These are phyloP conservation scores for Auriscalpium orientale DNA, from an alignment of 768 basidiomycete species.

Conservation along the genomic window DNA sequence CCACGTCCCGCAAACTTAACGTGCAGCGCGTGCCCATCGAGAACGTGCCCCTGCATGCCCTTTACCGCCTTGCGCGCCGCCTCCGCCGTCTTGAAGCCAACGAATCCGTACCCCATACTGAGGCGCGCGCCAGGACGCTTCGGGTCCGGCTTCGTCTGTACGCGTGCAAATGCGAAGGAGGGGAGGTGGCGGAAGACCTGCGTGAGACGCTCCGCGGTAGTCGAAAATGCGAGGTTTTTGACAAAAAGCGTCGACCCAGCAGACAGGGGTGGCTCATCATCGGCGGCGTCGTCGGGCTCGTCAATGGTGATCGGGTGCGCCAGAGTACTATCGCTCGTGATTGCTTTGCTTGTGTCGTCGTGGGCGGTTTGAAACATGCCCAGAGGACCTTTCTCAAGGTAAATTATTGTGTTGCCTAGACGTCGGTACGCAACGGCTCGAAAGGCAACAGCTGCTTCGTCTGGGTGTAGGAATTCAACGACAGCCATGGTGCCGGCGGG, in stretches of 20 bases:
- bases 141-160: conserved; percentile 88
- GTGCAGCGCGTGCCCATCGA: conserved; percentile 81
- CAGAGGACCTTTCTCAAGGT: conserved; percentile 86
- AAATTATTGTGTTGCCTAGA: conserved; percentile 82
- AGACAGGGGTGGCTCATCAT: conserved; percentile 37
- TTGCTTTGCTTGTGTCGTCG: neutral
- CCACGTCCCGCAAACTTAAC: conserved; percentile 87
- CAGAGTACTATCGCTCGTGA: conserved; percentile 5
- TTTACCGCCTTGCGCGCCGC: conserved; percentile 68
- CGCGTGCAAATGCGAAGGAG: conserved; percentile 77
- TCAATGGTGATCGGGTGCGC: conserved; percentile 24
- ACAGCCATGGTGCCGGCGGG: conserved; percentile 92
- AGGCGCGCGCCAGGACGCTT: conserved; percentile 54
- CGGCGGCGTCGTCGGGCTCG: conserved; percentile 23
- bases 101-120: conserved; percentile 96
- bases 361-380: conserved; percentile 58
- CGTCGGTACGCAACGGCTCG: conserved; percentile 79
- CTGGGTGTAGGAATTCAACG: conserved; percentile 71
- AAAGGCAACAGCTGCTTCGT: conserved; percentile 71
- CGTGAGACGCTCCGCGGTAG: conserved; percentile 64
- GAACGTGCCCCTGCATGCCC: conserved; percentile 70
- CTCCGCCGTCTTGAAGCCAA: conserved; percentile 77
- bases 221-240: conserved; percentile 94
- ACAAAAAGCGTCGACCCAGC: conserved; percentile 83
- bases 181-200: conserved; percentile 69